Conservation (phyloP, 345 rosid genomes). For the Gossypium thurberi region DNA sequence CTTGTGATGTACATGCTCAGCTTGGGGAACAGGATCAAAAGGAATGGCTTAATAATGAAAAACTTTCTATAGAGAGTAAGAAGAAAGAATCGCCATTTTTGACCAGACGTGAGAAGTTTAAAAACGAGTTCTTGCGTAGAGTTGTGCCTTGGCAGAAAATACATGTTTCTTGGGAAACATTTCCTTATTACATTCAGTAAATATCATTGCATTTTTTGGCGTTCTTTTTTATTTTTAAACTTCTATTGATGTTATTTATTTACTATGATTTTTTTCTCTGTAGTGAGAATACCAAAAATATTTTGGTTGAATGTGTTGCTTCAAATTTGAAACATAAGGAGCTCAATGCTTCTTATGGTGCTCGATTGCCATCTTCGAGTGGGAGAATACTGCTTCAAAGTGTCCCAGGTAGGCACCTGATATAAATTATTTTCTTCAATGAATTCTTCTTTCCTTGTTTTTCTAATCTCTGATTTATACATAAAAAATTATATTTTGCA, state of each 20-base stretch:
- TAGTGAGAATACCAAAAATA: slow-evolving; percentile 70
- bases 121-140: slow-evolving; percentile 67
- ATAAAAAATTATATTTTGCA: background rate
- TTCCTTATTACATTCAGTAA: slow-evolving; percentile 93
- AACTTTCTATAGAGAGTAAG: slow-evolving; percentile 59
- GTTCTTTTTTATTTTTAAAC: background rate
- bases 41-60: slow-evolving; percentile 88
- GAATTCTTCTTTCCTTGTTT: background rate
- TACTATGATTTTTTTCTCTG: slow-evolving; percentile 10
- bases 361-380: slow-evolving; percentile 75
- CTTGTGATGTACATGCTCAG: slow-evolving; percentile 54
- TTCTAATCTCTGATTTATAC: background rate
- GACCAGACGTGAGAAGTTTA: slow-evolving; percentile 67
- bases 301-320: slow-evolving; percentile 77
- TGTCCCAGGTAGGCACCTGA: slow-evolving; percentile 59
- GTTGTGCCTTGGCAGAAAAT: slow-evolving; percentile 88
- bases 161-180: slow-evolving; percentile 83
- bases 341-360: slow-evolving; percentile 50
- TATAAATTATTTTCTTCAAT: slow-evolving; percentile 2
- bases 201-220: slow-evolving; percentile 12
- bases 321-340: slow-evolving; percentile 76
- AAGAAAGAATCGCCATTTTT: slow-evolving; percentile 77
- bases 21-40: slow-evolving; percentile 91
- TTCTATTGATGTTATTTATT: slow-evolving; percentile 11
- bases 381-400: slow-evolving; percentile 89